Evolutionary conservation across 495 filamentous ascomycete genomes (phyloP), one percentile per base, ranked within the genome.

Genomic region (Neurospora sp.): DNA sequence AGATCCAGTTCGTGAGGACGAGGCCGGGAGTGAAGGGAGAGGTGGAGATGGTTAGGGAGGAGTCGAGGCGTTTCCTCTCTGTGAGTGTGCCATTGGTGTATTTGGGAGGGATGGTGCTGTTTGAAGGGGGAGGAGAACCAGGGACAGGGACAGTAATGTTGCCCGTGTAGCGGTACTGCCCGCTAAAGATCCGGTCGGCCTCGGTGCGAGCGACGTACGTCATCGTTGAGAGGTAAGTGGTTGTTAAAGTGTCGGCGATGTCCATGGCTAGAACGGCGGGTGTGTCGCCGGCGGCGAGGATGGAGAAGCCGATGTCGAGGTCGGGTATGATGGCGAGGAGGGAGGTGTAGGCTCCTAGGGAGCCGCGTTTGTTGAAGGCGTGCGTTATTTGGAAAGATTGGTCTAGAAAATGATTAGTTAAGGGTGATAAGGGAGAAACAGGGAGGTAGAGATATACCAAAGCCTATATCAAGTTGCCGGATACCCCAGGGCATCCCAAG

Each of bases 401-500:
- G 69, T 73, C 76, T 78, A 61, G 31, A 1, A 6, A 40, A 11
- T 37, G 66, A 41, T 22, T 35, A 16, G 16, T 69, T 20, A 72
- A 42, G 53, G 14, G 41, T 20, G 40, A 20, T n/a, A 35, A 38
- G 35, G 1, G 11, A 20, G 14, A 4, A 10, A 22, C 16, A 16
- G 59, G 46, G 0, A 8, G 18, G 3, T 3, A 40, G 20, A 42
- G 71, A 6, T 71, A 73, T 75, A 75, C 73, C 73, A 42, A 73
- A 39, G 40, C 70, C 44, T 31, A 82, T 53, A 40, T 75, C 69
- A 20, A 82, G 75, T 14, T 77, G 83, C 0, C 78, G 73, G 3
- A 90, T 87, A 27, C 89, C 89, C 88, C 88, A 90, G 0, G 89
- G 89, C 10, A 85, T 84, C 0, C 88, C 88, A 18, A 90, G 81